These are phyloP conservation scores for Alternaria gansuensis DNA, from an alignment of 2,329 filamentous ascomycete genomes.

Conservation along the genomic window DNA sequence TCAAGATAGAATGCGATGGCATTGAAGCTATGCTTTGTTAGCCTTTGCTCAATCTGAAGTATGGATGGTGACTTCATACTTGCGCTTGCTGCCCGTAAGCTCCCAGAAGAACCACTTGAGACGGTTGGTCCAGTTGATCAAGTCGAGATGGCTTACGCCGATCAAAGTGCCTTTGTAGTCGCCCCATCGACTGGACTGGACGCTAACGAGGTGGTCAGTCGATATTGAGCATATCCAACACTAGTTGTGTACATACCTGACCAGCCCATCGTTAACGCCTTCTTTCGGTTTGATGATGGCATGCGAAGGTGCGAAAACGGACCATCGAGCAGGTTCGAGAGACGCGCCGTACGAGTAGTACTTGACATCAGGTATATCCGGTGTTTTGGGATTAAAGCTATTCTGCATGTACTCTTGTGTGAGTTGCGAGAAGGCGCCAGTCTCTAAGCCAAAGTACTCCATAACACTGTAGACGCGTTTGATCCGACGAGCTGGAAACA, in stretches of 20 bases:
- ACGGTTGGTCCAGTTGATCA: constrained; percentile 73
- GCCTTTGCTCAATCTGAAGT: neutral
- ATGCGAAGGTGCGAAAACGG: constrained; percentile 66
- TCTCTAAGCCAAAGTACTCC: constrained; percentile 64
- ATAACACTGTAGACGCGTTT: constrained; percentile 65
- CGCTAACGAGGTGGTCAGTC: constrained; percentile 47
- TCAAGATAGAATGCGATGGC: constrained; percentile 71
- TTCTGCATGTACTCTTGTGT: constrained; percentile 66
- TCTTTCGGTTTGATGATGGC: constrained; percentile 63
- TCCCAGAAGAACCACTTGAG: constrained; percentile 67
- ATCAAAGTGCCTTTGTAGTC: constrained; percentile 70
- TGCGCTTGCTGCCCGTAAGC: constrained; percentile 64
- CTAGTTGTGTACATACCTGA: constrained; percentile 55
- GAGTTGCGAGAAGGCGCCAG: constrained; percentile 69
- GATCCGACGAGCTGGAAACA: constrained; percentile 54
- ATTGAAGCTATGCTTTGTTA: constrained; percentile 65
- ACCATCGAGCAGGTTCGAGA: constrained; percentile 64
- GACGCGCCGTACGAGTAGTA: constrained; percentile 72
- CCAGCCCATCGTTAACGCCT: constrained; percentile 69
- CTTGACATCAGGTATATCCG: constrained; percentile 63
- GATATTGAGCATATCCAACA: neutral
- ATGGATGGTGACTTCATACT: constrained; percentile 46
- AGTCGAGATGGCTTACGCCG: constrained; percentile 70
- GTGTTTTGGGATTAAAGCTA: constrained; percentile 67
- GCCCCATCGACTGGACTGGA: constrained; percentile 68